phyloP scores from a whole-genome alignment of 805 yeast genomes.

The Myxozyma udenii region DNA sequence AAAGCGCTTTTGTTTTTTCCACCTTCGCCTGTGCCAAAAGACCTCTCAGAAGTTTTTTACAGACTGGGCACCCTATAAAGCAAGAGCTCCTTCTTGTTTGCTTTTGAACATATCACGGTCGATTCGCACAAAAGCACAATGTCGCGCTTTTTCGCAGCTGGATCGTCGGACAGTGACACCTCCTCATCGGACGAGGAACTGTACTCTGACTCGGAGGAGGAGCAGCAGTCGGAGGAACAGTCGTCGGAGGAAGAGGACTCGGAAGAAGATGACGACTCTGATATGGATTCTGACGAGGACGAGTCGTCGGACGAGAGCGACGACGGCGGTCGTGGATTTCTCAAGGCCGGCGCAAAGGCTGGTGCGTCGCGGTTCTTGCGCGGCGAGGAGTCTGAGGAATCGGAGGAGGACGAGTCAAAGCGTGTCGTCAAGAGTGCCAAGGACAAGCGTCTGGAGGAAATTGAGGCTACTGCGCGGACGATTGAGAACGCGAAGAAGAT shows the following conservation, averaged over 20 bases:
- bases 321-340: constrained; percentile 38
- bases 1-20: too few species aligned
- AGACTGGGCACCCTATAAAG: too few species aligned
- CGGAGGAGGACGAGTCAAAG: constrained; percentile 60
- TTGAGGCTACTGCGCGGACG: constrained; percentile 61
- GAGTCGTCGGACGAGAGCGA: constrained; percentile 39
- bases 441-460: constrained; percentile 87
- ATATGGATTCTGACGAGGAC: constrained; percentile 41
- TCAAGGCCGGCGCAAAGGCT: constrained; percentile 38
- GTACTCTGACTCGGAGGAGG: constrained; percentile 40
- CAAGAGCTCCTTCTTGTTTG: too few species aligned
- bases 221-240: constrained; percentile 38
- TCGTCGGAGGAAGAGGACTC: constrained; percentile 44
- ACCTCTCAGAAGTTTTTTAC: too few species aligned
- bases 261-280: constrained; percentile 35
- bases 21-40: too few species aligned
- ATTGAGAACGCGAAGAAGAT: constrained; percentile 66
- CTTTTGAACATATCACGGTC: too few species aligned
- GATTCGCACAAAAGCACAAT: too few species aligned
- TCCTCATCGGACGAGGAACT: constrained; percentile 64
- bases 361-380: constrained; percentile 41
- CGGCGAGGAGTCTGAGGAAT: constrained; percentile 42
- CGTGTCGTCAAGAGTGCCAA: constrained; percentile 89
- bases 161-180: constrained; percentile 52
- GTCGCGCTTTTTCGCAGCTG: constrained; percentile 87